These are phyloP conservation scores for Penicillium daleae DNA, from an alignment of 495 filamentous ascomycete species.

Conservation along the genomic window DNA sequence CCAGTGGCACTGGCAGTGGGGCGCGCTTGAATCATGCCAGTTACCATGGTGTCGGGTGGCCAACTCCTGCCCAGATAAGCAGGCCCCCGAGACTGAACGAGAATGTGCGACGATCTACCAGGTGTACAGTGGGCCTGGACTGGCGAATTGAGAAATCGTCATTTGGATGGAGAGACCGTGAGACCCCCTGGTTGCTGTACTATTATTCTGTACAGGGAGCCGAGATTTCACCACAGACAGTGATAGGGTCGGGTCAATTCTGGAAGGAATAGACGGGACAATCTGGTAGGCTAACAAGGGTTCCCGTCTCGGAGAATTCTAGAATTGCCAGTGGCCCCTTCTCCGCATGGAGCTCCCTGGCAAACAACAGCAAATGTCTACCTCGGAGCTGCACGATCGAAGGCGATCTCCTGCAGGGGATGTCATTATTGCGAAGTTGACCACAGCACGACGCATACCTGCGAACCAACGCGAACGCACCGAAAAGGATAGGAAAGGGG, in stretches of 20 bases:
- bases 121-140: background rate
- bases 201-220: background rate
- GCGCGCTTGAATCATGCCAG: constrained; percentile 8
- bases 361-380: background rate
- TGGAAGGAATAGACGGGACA: background rate
- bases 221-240: background rate
- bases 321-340: background rate
- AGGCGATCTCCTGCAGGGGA: background rate
- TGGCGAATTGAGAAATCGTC: background rate
- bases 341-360: background rate
- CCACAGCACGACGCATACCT: background rate
- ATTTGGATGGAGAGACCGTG: background rate
- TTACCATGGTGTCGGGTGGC: constrained; percentile 2
- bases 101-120: background rate
- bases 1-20: constrained; percentile 1
- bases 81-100: background rate
- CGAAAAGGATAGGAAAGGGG: background rate
- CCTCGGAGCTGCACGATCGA: background rate
- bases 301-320: background rate
- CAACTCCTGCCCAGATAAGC: constrained; percentile 13
- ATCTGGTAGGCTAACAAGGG: background rate
- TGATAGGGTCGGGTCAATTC: background rate
- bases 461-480: background rate
- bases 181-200: background rate
- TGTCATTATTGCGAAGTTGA: background rate